Base-by-base conservation (phyloP, 1,284 basidiomycete species). In the Puccinia novopanici region DNA sequence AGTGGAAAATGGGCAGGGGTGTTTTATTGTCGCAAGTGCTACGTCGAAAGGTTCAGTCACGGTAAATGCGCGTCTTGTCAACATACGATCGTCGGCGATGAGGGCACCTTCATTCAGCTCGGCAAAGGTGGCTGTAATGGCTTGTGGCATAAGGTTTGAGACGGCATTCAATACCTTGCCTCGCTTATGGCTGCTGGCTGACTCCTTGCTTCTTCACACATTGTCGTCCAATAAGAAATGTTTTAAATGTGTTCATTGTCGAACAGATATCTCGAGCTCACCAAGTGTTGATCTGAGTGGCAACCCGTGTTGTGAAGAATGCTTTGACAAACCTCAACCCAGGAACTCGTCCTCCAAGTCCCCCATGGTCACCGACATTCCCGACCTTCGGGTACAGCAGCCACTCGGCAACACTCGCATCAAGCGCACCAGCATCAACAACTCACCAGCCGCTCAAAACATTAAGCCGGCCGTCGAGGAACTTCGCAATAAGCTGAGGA, bases 1-100 rank as follows among this genome's bases (percentile, higher is more conserved):
- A 63, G 54, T 59, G 77, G 59, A 34, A 27, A 80, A 61, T 80
- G 77, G 77, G 77, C 77, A 24, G 77, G 77, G 15, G 77, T 80
- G 10, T 80, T 80, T 30, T 80, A 80, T 80, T 80, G 77, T 48
- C 77, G 77, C 17, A 65, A 40, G n/a, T 80, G 77, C n/a, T 80
- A 80, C 61, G 67, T 65, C 9, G 24, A 63, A 80, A 30, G 48
- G 54, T 80, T 80, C 52, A 73, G 68, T 65, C 68, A 70, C 17
- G 77, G 77, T 30, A 72, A 37, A 37, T 80, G 77, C 59, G 68
- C 37, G 15, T 42, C 45, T 61, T 80, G 77, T 65, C 37, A 63
- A 22, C 67, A 80, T 48, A 68, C 67, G 4, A 68, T 80, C 17
- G 70, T 80, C 17, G 77, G 77, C 24, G 77, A 80, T 65, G 77